Evolutionary conservation across 2,329 filamentous ascomycete species (phyloP).

Genomic region (Fusarium musae): DNA sequence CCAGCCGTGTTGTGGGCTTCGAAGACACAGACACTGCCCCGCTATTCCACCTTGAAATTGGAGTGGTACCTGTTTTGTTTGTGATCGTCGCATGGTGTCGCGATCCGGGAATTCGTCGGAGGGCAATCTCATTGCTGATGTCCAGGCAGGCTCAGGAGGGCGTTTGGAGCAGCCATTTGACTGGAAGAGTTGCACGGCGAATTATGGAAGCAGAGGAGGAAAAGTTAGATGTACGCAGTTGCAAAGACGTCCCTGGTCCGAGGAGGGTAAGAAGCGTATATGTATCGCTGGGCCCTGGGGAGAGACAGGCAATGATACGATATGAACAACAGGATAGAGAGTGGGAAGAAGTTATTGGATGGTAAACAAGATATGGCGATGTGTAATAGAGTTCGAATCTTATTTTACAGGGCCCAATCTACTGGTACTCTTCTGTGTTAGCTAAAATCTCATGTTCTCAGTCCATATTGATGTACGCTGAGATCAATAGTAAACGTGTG

Average conservation of each 20-base stretch:
- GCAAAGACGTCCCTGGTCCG: fast-evolving
- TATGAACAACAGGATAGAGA: background rate
- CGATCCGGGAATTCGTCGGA: background rate
- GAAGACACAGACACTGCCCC: background rate
- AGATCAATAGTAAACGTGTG: background rate
- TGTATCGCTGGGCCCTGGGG: background rate
- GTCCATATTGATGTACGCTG: fast-evolving
- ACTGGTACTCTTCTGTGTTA: no score
- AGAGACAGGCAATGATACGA: background rate
- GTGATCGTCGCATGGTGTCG: background rate
- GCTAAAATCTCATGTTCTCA: no score
- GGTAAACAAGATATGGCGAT: fast-evolving
- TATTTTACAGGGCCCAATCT: no score
- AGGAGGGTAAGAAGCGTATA: background rate
- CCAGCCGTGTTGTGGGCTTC: background rate
- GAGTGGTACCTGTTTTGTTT: background rate
- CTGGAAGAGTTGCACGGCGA: background rate
- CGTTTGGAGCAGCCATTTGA: background rate
- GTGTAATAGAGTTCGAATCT: fast-evolving
- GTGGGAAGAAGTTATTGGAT: background rate
- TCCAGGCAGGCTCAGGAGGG: background rate
- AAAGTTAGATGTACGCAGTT: fast-evolving
- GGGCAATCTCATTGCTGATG: background rate
- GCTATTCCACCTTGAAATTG: background rate
- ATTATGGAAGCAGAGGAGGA: background rate